Evolutionary conservation across 305 asterid genomes (phyloP).

Genomic region (Lippia alba): DNA sequence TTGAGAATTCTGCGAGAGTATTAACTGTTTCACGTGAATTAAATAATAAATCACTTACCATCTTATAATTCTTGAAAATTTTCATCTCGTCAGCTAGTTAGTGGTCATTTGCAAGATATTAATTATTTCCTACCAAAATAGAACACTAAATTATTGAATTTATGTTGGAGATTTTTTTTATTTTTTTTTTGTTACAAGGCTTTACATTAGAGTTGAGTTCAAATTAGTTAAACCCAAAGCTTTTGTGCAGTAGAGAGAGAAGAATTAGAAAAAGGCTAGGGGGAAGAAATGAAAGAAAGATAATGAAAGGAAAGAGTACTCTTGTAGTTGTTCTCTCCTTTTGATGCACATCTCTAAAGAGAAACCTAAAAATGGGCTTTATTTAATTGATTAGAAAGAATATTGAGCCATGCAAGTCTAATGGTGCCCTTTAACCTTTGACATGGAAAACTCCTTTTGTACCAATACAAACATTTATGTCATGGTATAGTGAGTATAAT

Average conservation of each 20-base stretch:
- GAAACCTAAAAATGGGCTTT: constrained; percentile 47
- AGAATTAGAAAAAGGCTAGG: constrained; percentile 3
- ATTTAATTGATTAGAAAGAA: constrained; percentile 46
- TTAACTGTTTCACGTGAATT: no score
- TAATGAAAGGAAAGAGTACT: constrained; percentile 36
- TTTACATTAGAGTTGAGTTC: neutral
- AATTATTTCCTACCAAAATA: no score
- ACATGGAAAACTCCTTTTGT: constrained; percentile 54
- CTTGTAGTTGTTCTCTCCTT: constrained; percentile 60
- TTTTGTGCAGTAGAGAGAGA: neutral
- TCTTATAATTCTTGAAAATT: no score
- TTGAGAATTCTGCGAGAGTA: no score
- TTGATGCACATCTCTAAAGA: constrained; percentile 60
- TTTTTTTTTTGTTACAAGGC: no score
- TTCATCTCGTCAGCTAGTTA: no score
- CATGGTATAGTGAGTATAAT: neutral
- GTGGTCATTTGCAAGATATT: no score
- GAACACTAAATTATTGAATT: no score
- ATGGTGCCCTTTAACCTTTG: constrained; percentile 35
- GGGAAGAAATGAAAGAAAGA: constrained; percentile 31
- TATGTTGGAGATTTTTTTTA: no score
- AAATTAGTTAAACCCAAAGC: neutral
- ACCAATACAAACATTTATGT: constrained; percentile 24
- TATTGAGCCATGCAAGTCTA: constrained; percentile 54
- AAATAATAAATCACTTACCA: no score